phyloP scores from a whole-genome alignment of 495 filamentous ascomycete species.

The Entonaema liquescens region DNA sequence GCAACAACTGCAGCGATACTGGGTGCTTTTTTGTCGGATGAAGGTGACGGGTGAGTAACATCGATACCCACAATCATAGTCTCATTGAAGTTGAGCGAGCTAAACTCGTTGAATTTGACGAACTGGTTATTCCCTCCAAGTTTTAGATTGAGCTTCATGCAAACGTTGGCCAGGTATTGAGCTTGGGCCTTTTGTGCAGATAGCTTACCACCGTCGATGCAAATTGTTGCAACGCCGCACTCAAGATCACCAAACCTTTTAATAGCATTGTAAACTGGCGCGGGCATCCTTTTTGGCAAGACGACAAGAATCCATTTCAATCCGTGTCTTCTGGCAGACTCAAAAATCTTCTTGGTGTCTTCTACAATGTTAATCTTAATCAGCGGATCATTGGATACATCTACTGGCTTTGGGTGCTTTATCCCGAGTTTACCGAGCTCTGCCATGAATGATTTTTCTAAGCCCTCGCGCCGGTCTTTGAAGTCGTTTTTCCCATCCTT shows the following conservation, averaged over 20 bases:
- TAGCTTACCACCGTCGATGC: slow-evolving; percentile 51
- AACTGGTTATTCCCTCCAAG: slow-evolving; percentile 72
- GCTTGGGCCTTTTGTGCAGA: slow-evolving; percentile 57
- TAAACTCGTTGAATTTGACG: slow-evolving; percentile 48
- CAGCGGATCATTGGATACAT: neutral
- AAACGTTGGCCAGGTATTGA: slow-evolving; percentile 59
- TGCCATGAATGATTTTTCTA: neutral
- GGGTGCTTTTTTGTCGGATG: slow-evolving; percentile 62
- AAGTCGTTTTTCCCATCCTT: neutral
- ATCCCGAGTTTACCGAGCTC: neutral
- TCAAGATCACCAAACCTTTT: slow-evolving; percentile 3
- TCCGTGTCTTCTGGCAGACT: neutral
- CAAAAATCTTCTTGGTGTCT: neutral
- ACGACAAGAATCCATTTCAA: neutral
- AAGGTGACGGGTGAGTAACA: slow-evolving; percentile 67
- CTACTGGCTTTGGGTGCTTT: neutral
- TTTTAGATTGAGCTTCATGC: slow-evolving; percentile 81
- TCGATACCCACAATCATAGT: slow-evolving; percentile 84
- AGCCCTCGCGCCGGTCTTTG: rapidly evolving
- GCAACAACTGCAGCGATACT: slow-evolving; percentile 75
- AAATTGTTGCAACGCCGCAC: slow-evolving; percentile 67
- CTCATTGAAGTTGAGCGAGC: slow-evolving; percentile 52
- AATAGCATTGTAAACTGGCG: neutral
- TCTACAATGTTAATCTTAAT: neutral
- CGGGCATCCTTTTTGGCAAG: neutral